Evolutionary conservation across 768 basidiomycete species (phyloP).

Genomic region (Boletus rex-veris): DNA sequence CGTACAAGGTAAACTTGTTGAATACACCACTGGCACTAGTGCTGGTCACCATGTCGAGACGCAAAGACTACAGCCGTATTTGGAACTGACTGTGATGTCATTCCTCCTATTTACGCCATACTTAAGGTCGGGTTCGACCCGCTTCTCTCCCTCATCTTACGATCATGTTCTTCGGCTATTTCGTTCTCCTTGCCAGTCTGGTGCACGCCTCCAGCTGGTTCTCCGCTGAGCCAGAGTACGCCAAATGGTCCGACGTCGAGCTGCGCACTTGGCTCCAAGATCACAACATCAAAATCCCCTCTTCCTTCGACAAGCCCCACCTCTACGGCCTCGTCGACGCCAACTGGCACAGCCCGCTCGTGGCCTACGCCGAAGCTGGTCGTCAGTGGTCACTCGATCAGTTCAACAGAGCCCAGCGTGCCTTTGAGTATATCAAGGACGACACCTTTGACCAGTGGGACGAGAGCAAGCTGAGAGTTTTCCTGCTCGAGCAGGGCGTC

Average conservation of each 20-base stretch:
- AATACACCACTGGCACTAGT: slow-evolving; percentile 13
- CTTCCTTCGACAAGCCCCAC: slow-evolving; percentile 39
- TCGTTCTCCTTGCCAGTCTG: slow-evolving; percentile 33
- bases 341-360: slow-evolving; percentile 48
- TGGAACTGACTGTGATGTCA: slow-evolving; percentile 26
- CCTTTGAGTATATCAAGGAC: slow-evolving; percentile 57
- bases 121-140: neutral
- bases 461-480: slow-evolving; percentile 76
- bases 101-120: slow-evolving; percentile 9
- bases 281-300: slow-evolving; percentile 56
- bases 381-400: slow-evolving; percentile 59
- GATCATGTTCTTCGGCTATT: slow-evolving; percentile 15
- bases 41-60: neutral
- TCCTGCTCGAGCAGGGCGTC: slow-evolving; percentile 83
- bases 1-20: slow-evolving; percentile 92
- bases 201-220: slow-evolving; percentile 54
- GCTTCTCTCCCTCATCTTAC: neutral
- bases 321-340: slow-evolving; percentile 50
- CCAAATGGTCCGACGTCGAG: slow-evolving; percentile 60
- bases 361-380: slow-evolving; percentile 32
- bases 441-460: slow-evolving; percentile 77
- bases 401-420: slow-evolving; percentile 58
- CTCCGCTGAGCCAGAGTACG: slow-evolving; percentile 37
- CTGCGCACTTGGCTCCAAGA: slow-evolving; percentile 67
- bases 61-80: neutral